Evolutionary conservation across 2,329 filamentous ascomycete species (phyloP).

Genomic region (Fusarium abutilonis): DNA sequence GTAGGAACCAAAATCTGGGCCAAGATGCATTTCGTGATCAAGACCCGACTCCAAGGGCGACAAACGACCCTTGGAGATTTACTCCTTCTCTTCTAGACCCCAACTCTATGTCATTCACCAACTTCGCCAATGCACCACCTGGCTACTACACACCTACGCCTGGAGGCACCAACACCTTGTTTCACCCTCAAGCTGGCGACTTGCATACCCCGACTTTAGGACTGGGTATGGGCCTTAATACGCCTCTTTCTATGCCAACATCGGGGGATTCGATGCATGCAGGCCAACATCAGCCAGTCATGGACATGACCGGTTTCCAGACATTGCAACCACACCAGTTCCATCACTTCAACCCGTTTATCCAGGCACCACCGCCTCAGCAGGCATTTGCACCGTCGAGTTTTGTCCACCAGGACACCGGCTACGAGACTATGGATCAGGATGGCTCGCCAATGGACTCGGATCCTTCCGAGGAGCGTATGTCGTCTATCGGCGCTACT

Average conservation of each 20-base stretch:
- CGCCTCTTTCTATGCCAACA: conserved; percentile 81
- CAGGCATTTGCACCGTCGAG: conserved; percentile 77
- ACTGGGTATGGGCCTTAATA: conserved; percentile 79
- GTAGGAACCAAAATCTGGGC: conserved; percentile 40
- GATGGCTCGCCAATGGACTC: conserved; percentile 75
- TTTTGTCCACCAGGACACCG: conserved; percentile 82
- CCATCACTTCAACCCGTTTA: conserved; percentile 76
- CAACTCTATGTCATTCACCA: conserved; percentile 81
- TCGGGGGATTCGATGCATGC: conserved; percentile 72
- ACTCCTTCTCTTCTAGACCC: conserved; percentile 90
- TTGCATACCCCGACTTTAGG: conserved; percentile 83
- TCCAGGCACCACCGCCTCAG: conserved; percentile 66
- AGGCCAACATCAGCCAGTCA: conserved; percentile 58
- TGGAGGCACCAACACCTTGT: conserved; percentile 80
- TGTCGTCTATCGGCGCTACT: conserved; percentile 67
- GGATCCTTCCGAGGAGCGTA: conserved; percentile 60
- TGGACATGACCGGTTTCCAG: conserved; percentile 77
- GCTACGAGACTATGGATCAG: conserved; percentile 82
- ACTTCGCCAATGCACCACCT: conserved; percentile 80
- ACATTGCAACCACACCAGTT: conserved; percentile 68
- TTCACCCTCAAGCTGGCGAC: conserved; percentile 85
- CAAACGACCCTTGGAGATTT: conserved; percentile 85
- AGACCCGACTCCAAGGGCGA: conserved; percentile 82
- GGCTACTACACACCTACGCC: conserved; percentile 91
- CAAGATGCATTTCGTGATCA: conserved; percentile 67